Base-by-base conservation (phyloP, 495 filamentous ascomycete species). In the Neurospora africana region DNA sequence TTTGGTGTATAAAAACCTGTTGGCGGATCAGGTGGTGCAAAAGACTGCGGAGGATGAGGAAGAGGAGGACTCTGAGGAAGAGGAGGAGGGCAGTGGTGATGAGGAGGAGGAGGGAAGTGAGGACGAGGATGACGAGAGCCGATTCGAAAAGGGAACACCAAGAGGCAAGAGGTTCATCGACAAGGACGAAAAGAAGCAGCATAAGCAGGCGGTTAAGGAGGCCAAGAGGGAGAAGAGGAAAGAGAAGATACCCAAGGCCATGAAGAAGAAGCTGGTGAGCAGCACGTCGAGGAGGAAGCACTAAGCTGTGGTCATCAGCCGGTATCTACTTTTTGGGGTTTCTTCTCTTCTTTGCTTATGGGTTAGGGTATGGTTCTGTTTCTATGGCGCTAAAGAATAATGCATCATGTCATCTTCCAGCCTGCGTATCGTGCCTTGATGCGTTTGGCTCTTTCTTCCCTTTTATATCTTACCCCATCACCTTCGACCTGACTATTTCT, bases 171-270 rank as follows among this genome's bases (percentile, higher is more conserved):
- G 90, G 53, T 94, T 95, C 77, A 89, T 94, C 78, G 93, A 98
- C 77, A 98, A 98, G 81, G 92, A 94, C 21, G 86, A 83, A 39
- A 98, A 97, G 83, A 92, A 90, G 84, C 89, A 89, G 72, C 95
- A 97, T 76, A 99, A 99, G 82, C 85, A 87, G 75, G 90, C 91
- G 38, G 92, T 97, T 69, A 98, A 98, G 82, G 96, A 97, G 78
- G 95, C 92, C 75, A 97, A 97, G 83, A 89, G 92, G 58, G 94
- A 97, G 79, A 89, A 93, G 81, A 83, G 95, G 72, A 93, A 95
- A 78, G 91, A 91, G 19, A 99, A 99, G 83, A 97, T 99, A 82
- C 94, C 95, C 0, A 99, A 99, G 82, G 87, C 97, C 76, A 67
- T 94, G 38, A 99, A 99, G 86, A 97, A 97, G 83, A 89, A 88